Evolutionary conservation across 805 yeast species (phyloP).

Genomic region (Lachancea thermotolerans): DNA sequence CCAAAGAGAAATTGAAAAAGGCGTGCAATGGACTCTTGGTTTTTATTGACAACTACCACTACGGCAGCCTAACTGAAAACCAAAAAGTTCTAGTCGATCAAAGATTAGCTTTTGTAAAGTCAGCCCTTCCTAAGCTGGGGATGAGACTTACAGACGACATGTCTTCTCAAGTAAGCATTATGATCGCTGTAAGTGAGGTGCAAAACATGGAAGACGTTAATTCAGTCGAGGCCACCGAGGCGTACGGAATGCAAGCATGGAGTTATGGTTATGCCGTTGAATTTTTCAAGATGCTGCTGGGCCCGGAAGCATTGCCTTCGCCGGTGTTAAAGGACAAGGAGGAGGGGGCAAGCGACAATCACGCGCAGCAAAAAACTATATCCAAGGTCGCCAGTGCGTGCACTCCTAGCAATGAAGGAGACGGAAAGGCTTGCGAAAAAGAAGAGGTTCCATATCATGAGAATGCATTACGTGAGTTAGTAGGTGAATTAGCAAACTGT

Average conservation of each 20-base stretch:
- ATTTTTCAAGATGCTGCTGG: not conserved
- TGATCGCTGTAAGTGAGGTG: not conserved
- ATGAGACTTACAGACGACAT: not conserved
- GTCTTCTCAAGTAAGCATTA: constrained; percentile 1
- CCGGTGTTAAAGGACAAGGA: no score
- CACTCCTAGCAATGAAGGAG: no score
- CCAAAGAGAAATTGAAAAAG: not conserved
- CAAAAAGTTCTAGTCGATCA: not conserved
- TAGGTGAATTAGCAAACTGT: no score
- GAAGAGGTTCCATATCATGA: no score
- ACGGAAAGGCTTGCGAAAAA: no score
- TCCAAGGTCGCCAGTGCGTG: no score
- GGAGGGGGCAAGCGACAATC: no score
- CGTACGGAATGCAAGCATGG: constrained; percentile 3
- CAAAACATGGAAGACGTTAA: not conserved
- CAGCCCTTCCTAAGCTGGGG: not conserved
- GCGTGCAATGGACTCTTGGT: not conserved
- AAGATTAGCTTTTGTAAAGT: not conserved
- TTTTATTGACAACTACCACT: not conserved
- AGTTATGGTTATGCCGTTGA: constrained; percentile 4
- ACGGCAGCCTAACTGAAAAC: not conserved
- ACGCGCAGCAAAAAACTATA: no score
- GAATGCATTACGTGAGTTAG: no score
- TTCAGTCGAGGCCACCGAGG: not conserved
- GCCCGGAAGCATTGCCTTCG: not conserved